Conservation (phyloP, 768 basidiomycete genomes). For the Russula vinacea region DNA sequence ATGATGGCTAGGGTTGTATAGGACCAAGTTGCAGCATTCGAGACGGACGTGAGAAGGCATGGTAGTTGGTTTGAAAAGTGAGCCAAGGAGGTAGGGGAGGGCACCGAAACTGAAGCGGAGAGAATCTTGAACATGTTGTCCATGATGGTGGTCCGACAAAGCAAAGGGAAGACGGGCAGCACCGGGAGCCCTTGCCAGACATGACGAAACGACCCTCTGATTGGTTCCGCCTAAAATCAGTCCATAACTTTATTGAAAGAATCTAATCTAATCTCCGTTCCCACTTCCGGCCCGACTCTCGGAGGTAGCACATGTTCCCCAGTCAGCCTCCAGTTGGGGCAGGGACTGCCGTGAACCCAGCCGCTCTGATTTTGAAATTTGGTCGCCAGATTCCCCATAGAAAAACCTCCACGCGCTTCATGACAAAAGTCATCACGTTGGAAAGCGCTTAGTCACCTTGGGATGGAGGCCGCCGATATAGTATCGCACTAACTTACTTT, state of each 20-base stretch:
- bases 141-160: slow-evolving; percentile 33
- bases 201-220: neutral
- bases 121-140: slow-evolving; percentile 36
- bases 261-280: too few relatives aligned
- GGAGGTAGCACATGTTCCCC: slow-evolving; percentile 50
- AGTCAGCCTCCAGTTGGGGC: slow-evolving; percentile 19
- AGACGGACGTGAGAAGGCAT: slow-evolving; percentile 43
- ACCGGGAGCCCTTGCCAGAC: neutral
- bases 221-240: slow-evolving; percentile 25
- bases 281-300: slow-evolving; percentile 29
- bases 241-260: slow-evolving; percentile 14
- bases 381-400: too few relatives aligned
- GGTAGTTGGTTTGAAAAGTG: slow-evolving; percentile 48
- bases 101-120: slow-evolving; percentile 38
- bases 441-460: too few relatives aligned
- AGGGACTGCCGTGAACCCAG: slow-evolving; percentile 68
- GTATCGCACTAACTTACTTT: too few relatives aligned
- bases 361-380: slow-evolving; percentile 59
- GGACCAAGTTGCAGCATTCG: slow-evolving; percentile 47
- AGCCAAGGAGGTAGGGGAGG: slow-evolving; percentile 44
- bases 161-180: neutral
- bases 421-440: too few relatives aligned
- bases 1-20: slow-evolving; percentile 70
- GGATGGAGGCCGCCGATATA: too few relatives aligned
- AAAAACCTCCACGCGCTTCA: too few relatives aligned